These are phyloP conservation scores for Plantago lanceolata DNA, from an alignment of 305 asterid species.

Conservation along the genomic window DNA sequence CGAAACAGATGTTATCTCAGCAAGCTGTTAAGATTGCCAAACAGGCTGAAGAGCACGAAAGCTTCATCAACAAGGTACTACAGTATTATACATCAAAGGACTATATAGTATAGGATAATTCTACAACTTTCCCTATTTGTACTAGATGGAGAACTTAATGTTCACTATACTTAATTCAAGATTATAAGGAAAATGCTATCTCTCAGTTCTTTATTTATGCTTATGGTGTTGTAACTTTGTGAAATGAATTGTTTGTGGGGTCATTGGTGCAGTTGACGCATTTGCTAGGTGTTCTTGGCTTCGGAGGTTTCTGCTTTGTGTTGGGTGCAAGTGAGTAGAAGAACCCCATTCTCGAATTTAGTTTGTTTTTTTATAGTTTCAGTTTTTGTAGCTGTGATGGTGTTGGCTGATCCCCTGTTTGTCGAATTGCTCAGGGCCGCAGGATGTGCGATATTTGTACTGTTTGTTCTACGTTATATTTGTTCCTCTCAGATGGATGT, in stretches of 20 bases:
- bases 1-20: conserved; percentile 70
- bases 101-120: neutral
- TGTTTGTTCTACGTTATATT: conserved; percentile 77
- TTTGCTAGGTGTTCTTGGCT: conserved; percentile 87
- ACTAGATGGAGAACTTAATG: neutral
- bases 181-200: no score
- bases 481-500: conserved; percentile 95
- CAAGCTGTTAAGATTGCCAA: conserved; percentile 87
- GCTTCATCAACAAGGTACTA: conserved; percentile 86
- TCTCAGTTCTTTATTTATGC: neutral
- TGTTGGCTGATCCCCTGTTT: conserved; percentile 15
- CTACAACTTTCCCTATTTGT: neutral
- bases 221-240: conserved; percentile 13
- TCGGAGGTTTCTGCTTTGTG: conserved; percentile 89
- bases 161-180: no score
- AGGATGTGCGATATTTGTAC: conserved; percentile 76
- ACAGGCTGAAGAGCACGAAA: conserved; percentile 93
- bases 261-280: conserved; percentile 90
- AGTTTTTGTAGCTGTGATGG: neutral
- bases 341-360: neutral
- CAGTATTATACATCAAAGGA: neutral
- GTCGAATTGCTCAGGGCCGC: conserved; percentile 71
- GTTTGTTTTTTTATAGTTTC: conserved; percentile 3
- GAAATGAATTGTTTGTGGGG: conserved; percentile 6
- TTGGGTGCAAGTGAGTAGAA: conserved; percentile 86